A percentile compares a stretch with the other conserved stretches of the same genome.
Evolutionary conservation across 306 rosid genomes (phyloP).

Genomic region (Ormosia emarginata): DNA sequence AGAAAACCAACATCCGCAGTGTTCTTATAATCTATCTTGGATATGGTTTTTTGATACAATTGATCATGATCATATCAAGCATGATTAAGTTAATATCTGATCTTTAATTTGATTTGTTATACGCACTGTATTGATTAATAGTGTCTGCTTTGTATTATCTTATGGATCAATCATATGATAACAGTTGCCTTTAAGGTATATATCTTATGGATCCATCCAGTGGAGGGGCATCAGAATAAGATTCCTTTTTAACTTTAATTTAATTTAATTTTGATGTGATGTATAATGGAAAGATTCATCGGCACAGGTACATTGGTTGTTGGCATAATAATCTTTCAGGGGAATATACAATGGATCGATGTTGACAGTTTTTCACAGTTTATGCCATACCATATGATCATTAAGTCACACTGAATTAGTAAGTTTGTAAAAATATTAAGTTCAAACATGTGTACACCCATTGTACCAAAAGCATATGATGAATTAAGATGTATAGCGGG

Average conservation of each 20-base stretch:
- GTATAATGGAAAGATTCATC: not conserved
- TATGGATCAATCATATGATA: slow-evolving; percentile 19
- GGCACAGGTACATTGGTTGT: not conserved
- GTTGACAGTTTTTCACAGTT: not conserved
- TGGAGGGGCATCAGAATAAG: slow-evolving; percentile 6
- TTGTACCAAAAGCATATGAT: not conserved
- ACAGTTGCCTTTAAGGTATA: not conserved
- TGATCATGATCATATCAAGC: slow-evolving; percentile 34
- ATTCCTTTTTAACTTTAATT: not conserved
- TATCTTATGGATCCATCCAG: not conserved
- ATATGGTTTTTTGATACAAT: slow-evolving; percentile 43
- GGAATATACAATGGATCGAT: not conserved
- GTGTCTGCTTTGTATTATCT: slow-evolving; percentile 17
- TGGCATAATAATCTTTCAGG: slow-evolving; percentile 2
- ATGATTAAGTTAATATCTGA: slow-evolving; percentile 20
- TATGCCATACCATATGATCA: not conserved
- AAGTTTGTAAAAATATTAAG: not conserved
- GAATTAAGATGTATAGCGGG: not conserved
- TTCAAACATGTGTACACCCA: not conserved
- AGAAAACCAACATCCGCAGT: slow-evolving; percentile 76
- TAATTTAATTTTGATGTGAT: not conserved
- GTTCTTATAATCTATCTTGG: slow-evolving; percentile 71
- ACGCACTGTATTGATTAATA: slow-evolving; percentile 12
- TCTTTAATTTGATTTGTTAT: slow-evolving; percentile 16
- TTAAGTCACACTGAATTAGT: not conserved